phyloP scores from a whole-genome alignment of 192 early-diverging fungal species.

The Umbelopsis isabellina region DNA sequence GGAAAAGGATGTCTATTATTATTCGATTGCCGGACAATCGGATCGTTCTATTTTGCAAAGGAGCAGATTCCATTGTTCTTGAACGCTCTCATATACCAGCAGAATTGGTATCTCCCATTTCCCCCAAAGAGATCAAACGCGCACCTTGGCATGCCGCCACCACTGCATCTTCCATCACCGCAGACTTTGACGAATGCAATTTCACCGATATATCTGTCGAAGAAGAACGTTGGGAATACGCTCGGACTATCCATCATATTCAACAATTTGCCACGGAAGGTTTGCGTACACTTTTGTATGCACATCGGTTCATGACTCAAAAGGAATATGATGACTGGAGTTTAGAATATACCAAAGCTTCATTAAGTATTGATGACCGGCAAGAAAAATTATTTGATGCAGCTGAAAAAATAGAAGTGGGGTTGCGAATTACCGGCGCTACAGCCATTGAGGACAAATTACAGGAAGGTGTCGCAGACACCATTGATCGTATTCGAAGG shows the following conservation, averaged over 20 bases:
- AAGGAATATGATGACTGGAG: conserved; percentile 73
- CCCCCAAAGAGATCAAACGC: conserved; percentile 21
- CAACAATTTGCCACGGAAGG: conserved; percentile 77
- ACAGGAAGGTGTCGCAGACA: conserved; percentile 85
- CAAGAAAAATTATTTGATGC: conserved; percentile 57
- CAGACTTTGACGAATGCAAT: conserved; percentile 34
- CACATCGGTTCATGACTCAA: conserved; percentile 64
- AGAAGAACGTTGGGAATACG: conserved; percentile 58
- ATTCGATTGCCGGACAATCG: conserved; percentile 71
- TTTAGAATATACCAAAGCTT: conserved; percentile 68
- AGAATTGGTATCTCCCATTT: conserved; percentile 10
- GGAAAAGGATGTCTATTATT: conserved; percentile 90
- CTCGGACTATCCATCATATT: conserved; percentile 64
- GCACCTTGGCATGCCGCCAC: not conserved
- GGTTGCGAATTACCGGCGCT: conserved; percentile 75
- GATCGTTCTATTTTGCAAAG: conserved; percentile 86
- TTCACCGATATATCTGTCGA: conserved; percentile 5
- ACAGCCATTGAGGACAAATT: conserved; percentile 92
- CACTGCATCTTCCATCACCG: conserved; percentile 34
- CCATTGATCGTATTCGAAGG: conserved; percentile 73
- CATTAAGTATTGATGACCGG: conserved; percentile 64
- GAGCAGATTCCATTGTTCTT: conserved; percentile 87
- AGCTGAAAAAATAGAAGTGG: conserved; percentile 76
- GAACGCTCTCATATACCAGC: conserved; percentile 50
- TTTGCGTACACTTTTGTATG: conserved; percentile 82